Conservation (phyloP, 2,329 filamentous ascomycete species). For the Scopulariopsis brevicaulis region DNA sequence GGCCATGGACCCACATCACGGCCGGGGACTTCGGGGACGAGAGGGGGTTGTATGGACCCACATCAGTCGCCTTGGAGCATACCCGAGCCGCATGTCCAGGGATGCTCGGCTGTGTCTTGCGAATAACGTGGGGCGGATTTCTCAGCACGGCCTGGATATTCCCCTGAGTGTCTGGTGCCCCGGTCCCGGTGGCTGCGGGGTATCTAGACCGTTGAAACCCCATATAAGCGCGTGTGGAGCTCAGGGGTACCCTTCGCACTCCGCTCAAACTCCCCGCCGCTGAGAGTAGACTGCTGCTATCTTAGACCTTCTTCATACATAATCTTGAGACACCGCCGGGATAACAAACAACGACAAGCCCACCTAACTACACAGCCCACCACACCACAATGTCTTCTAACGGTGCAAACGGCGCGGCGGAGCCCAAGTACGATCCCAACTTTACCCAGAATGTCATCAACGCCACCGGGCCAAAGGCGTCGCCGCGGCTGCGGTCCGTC, state of each 20-base stretch:
- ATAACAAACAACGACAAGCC: not conserved
- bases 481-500: constrained; percentile 56
- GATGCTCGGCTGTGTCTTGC: not conserved
- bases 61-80: not conserved
- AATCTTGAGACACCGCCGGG: too few species aligned
- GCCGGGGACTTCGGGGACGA: not conserved
- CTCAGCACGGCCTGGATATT: not conserved
- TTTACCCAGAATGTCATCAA: constrained; percentile 68
- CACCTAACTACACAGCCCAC: not conserved
- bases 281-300: not conserved
- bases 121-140: not conserved
- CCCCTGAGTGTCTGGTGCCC: not conserved
- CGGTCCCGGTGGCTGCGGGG: not conserved
- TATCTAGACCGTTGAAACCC: not conserved
- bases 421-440: constrained; percentile 18
- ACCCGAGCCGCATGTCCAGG: not conserved
- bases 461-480: constrained; percentile 60
- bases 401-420: not conserved
- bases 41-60: not conserved
- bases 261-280: not conserved
- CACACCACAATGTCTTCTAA: not conserved
- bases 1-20: not conserved
- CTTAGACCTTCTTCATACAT: not conserved
- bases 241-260: not conserved
- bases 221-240: not conserved